These are phyloP conservation scores for Trichocladium uniseriatum DNA, from an alignment of 495 filamentous ascomycete genomes.

Conservation along the genomic window DNA sequence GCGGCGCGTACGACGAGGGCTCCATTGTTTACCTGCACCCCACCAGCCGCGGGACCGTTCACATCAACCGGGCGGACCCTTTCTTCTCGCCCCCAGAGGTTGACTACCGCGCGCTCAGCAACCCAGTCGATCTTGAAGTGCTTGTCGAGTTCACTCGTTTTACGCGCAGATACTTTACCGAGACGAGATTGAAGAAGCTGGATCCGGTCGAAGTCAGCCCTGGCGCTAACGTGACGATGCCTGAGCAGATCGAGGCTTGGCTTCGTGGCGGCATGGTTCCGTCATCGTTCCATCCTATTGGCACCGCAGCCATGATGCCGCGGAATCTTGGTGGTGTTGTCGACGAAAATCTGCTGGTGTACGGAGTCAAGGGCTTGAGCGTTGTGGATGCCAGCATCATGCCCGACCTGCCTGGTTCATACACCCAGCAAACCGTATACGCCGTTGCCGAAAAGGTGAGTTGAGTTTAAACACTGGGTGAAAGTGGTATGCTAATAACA, in stretches of 20 bases:
- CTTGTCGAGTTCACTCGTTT: constrained; percentile 35
- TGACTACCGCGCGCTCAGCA: constrained; percentile 39
- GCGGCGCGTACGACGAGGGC: constrained; percentile 20
- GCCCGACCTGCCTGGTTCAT: constrained; percentile 27
- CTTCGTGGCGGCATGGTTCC: constrained; percentile 10
- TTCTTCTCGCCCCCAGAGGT: constrained; percentile 30
- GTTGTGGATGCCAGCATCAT: constrained; percentile 37
- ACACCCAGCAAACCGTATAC: constrained; percentile 33
- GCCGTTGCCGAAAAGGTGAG: constrained; percentile 37
- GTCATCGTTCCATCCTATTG: constrained; percentile 29
- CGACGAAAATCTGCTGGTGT: constrained; percentile 31
- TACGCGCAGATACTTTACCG: constrained; percentile 26
- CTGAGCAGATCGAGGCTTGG: constrained; percentile 21
- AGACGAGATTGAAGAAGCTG: constrained; percentile 18
- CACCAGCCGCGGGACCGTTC: constrained; percentile 33
- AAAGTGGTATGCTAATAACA: not conserved
- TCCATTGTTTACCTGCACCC: constrained; percentile 33
- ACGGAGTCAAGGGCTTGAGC: constrained; percentile 29
- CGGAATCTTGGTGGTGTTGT: constrained; percentile 43
- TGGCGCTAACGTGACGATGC: constrained; percentile 20
- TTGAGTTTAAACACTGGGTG: not conserved
- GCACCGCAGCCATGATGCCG: constrained; percentile 39
- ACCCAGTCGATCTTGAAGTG: constrained; percentile 37
- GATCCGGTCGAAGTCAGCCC: constrained; percentile 23
- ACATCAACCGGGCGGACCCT: constrained; percentile 32